Evolutionary conservation across 331 rosid species (phyloP), one percentile per base, ranked within the genome.

Genomic region (Telfairia occidentalis): DNA sequence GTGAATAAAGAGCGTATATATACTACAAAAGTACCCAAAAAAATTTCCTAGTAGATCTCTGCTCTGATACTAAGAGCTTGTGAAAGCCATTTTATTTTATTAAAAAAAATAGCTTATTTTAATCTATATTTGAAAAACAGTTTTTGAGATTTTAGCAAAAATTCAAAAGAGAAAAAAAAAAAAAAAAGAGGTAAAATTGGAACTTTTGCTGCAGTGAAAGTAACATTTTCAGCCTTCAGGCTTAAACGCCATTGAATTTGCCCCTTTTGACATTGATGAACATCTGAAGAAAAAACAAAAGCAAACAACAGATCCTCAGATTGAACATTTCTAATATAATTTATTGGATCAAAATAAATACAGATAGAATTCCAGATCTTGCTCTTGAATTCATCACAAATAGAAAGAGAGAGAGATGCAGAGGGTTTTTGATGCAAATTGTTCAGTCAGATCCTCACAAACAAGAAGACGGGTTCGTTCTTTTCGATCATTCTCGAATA

Each of bases 331-430:
- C 46, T 19, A 18, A 64, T 32, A 63, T 40, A 42, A 67, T 42
- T 43, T 24, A 67, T 67, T 67, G 53, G 74, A 67, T 67, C 37
- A 2, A 67, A 67, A 24, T 2, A 52, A 71, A 38, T 76, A 78
- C 79, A 83, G 77, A 71, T 83, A 10, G 38, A 69, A 69, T 42
- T 42, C 74, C 74, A 69, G 74, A 69, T 45, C n/a, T 69, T 69
- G 38, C 10, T 69, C 74, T 69, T 69, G 74, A 43, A 69, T 69
- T 69, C 74, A 69, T 43, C 53, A 69, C 74, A 69, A 69, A 24
- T 4, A 4, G 19, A 23, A 18, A 69, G 55, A 16, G 38, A 69
- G 5, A 24, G 1, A 24, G 18, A 37, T 4, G 0, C 52, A 19
- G 71, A 29, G 40, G 21, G 9, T 11, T 37, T 32, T 65, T 65